Evolutionary conservation across 192 early-diverging fungal species (phyloP).

Genomic region (Pilaira anomala): DNA sequence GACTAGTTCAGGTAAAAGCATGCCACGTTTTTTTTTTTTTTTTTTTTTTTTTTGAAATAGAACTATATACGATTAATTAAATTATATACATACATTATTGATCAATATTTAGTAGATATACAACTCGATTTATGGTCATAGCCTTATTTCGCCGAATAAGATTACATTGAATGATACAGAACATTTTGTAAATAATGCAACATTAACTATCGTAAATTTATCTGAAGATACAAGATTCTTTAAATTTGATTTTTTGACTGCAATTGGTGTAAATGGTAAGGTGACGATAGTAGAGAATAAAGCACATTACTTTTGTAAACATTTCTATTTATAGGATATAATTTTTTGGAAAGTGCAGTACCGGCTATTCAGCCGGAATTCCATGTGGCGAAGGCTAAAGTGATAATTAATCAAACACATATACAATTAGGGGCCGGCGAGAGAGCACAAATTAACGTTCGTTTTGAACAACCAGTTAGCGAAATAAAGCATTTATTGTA

Average conservation of each 20-base stretch:
- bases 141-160: constrained; percentile 35
- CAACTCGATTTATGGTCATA: constrained; percentile 29
- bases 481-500: constrained; percentile 31
- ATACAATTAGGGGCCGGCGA: neutral
- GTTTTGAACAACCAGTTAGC: constrained; percentile 9
- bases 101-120: constrained; percentile 45
- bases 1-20: constrained; percentile 40
- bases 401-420: neutral
- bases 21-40: constrained; percentile 1
- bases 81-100: no score
- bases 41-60: no score
- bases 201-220: constrained; percentile 39
- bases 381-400: neutral
- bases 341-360: constrained; percentile 24
- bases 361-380: neutral
- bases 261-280: constrained; percentile 31
- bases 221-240: constrained; percentile 32
- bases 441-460: neutral
- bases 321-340: constrained; percentile 5
- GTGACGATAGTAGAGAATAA: constrained; percentile 39
- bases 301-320: neutral
- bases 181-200: constrained; percentile 23
- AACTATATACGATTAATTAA: no score
- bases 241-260: constrained; percentile 25
- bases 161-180: constrained; percentile 46